Conservation (phyloP, 495 filamentous ascomycete species). For the Xylaria palmicola region DNA sequence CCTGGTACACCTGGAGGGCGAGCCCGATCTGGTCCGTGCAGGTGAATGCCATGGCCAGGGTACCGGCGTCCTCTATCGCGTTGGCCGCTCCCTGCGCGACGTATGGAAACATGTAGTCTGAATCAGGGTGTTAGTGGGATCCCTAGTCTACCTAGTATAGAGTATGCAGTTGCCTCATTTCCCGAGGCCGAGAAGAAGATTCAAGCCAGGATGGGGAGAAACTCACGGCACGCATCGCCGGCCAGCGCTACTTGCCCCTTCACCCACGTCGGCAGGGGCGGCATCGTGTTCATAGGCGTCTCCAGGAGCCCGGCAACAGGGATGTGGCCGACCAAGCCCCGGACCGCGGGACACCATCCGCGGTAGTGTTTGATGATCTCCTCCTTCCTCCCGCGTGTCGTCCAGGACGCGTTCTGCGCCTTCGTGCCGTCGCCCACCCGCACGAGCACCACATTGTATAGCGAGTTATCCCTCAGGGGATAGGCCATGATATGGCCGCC, state of each 20-base stretch:
- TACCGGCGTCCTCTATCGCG: conserved; percentile 28
- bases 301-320: conserved; percentile 5
- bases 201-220: not conserved
- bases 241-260: not conserved
- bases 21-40: conserved; percentile 3
- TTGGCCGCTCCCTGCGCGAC: conserved; percentile 22
- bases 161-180: not conserved
- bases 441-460: conserved; percentile 24
- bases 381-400: conserved; percentile 1
- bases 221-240: conserved; percentile 14
- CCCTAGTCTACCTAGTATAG: too few species aligned
- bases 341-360: conserved; percentile 6
- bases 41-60: conserved; percentile 17
- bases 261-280: conserved; percentile 9
- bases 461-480: conserved; percentile 18
- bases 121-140: not conserved
- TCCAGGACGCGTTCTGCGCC: not conserved
- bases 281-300: conserved; percentile 5
- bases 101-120: conserved; percentile 16
- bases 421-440: conserved; percentile 2
- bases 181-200: too few species aligned
- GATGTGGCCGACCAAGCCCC: not conserved
- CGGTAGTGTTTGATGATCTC: conserved; percentile 5
- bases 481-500: conserved; percentile 41
- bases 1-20: conserved; percentile 23